Conservation (phyloP, 805 yeast genomes). For the Trichomonascus vanleenenianus region DNA sequence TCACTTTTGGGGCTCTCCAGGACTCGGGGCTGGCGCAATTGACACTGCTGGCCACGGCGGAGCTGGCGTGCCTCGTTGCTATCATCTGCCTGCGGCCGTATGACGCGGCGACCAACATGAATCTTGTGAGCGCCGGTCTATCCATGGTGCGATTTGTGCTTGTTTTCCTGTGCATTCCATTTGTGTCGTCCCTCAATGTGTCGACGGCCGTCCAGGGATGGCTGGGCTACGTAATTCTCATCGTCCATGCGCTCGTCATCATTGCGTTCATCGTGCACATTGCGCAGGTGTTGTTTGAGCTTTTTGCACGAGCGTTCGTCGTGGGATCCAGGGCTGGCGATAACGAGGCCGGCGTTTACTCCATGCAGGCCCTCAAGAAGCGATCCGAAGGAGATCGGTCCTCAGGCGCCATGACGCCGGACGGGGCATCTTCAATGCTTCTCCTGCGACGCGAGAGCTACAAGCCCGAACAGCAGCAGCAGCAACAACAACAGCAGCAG, state of each 20-base stretch:
- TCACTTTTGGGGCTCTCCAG: conserved; percentile 28
- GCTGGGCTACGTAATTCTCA: conserved; percentile 27
- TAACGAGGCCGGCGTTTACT: not conserved
- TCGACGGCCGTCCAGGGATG: conserved; percentile 20
- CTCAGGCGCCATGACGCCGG: not conserved
- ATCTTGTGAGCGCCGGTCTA: conserved; percentile 12
- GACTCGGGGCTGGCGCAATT: conserved; percentile 30
- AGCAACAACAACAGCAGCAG: not conserved
- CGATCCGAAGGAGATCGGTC: not conserved
- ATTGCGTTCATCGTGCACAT: conserved; percentile 24
- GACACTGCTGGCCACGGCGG: conserved; percentile 24
- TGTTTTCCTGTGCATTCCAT: conserved; percentile 22
- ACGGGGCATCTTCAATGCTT: not conserved
- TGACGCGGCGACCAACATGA: conserved; percentile 23
- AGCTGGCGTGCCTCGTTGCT: conserved; percentile 18
- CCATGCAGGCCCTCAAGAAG: conserved; percentile 5
- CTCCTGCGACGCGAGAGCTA: too few relatives aligned
- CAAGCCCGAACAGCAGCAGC: not conserved
- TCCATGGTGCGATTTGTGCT: conserved; percentile 17
- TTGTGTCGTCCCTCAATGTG: conserved; percentile 19
- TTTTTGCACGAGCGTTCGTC: conserved; percentile 13
- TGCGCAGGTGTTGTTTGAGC: conserved; percentile 23
- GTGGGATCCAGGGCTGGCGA: conserved; percentile 8
- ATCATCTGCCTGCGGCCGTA: conserved; percentile 22
- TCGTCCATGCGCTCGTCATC: conserved; percentile 25